Conservation (phyloP, 1,284 basidiomycete species). For the Peniophora sp. region DNA sequence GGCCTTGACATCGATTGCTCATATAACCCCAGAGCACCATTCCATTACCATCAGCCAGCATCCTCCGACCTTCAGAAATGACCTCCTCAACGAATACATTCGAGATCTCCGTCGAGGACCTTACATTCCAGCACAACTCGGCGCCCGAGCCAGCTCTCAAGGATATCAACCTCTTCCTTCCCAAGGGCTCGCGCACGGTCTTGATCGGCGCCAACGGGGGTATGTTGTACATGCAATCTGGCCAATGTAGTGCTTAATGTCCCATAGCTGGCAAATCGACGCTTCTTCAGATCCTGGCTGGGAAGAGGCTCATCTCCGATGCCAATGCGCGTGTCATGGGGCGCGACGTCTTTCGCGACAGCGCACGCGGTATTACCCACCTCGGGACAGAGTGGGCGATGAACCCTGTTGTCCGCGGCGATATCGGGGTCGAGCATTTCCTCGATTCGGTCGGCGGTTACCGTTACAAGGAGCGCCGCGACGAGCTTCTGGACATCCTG, state of each 20-base stretch:
- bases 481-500: constrained; percentile 82
- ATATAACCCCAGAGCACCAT: too few species aligned
- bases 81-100: background rate
- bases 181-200: constrained; percentile 72
- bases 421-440: constrained; percentile 86
- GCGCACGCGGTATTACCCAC: constrained; percentile 75
- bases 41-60: too few species aligned
- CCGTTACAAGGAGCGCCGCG: constrained; percentile 83
- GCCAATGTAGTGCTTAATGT: constrained; percentile 1
- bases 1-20: too few species aligned
- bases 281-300: constrained; percentile 88
- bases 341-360: constrained; percentile 77
- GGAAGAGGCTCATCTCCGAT: constrained; percentile 72
- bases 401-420: constrained; percentile 93
- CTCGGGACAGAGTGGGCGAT: constrained; percentile 94
- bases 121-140: constrained; percentile 58
- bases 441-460: constrained; percentile 95
- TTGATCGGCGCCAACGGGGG: constrained; percentile 91
- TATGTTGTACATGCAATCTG: constrained; percentile 21
- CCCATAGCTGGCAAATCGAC: constrained; percentile 90
- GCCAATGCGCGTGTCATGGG: constrained; percentile 59
- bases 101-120: constrained; percentile 44
- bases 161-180: constrained; percentile 61
- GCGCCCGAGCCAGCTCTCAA: constrained; percentile 42
- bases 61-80: too few species aligned